Evolutionary conservation across 805 yeast species (phyloP).

Genomic region (Saccharomyces kudriavzevii): DNA sequence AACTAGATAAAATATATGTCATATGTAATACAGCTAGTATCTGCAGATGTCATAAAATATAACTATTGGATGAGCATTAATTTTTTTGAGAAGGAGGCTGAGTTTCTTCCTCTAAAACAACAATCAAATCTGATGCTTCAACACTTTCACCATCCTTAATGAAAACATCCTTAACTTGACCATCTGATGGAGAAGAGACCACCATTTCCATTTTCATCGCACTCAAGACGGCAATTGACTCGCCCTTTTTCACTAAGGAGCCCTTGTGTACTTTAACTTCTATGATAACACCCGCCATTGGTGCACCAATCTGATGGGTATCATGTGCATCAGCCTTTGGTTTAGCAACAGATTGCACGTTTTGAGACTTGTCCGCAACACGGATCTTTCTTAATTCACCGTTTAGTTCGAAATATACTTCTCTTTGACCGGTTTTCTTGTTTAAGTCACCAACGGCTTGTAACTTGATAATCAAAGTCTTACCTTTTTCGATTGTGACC

Average conservation of each 20-base stretch:
- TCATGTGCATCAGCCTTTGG: slow-evolving; percentile 85
- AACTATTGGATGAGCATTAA: not conserved
- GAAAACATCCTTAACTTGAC: slow-evolving; percentile 67
- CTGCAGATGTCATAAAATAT: not conserved
- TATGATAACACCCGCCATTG: slow-evolving; percentile 98
- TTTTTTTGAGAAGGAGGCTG: slow-evolving; percentile 15
- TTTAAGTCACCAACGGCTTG: slow-evolving; percentile 90
- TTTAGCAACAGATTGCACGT: slow-evolving; percentile 76
- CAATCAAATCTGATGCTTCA: slow-evolving; percentile 85
- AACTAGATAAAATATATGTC: not conserved
- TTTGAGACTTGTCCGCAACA: slow-evolving; percentile 78
- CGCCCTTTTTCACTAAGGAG: slow-evolving; percentile 89
- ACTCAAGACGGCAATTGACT: slow-evolving; percentile 83
- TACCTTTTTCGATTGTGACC: slow-evolving; percentile 91
- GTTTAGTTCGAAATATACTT: slow-evolving; percentile 94
- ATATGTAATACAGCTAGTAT: not conserved
- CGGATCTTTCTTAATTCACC: slow-evolving; percentile 97
- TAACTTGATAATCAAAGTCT: slow-evolving; percentile 80
- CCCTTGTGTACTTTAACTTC: slow-evolving; percentile 89
- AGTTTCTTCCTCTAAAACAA: slow-evolving; percentile 38
- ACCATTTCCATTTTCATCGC: slow-evolving; percentile 99
- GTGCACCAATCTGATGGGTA: slow-evolving; percentile 92
- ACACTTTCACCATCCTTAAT: slow-evolving; percentile 91
- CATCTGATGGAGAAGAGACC: slow-evolving; percentile 82
- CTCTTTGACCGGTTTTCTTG: slow-evolving; percentile 80